These are phyloP conservation scores for Carex scoparia DNA, from an alignment of 176 grass and related monocot genomes.

Conservation along the genomic window DNA sequence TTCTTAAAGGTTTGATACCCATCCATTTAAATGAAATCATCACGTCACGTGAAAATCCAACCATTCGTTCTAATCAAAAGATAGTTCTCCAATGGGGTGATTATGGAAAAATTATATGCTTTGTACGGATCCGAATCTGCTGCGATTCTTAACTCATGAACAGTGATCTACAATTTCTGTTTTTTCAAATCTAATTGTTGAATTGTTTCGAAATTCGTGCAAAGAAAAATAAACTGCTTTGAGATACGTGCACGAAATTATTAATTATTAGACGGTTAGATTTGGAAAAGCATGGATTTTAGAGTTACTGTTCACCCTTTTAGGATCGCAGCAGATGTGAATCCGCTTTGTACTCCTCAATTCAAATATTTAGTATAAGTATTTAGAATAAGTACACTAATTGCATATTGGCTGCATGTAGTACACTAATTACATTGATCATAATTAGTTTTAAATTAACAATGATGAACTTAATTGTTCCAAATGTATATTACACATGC, in stretches of 20 bases:
- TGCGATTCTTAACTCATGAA: too few relatives aligned
- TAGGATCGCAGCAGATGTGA: too few relatives aligned
- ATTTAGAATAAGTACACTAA: too few relatives aligned
- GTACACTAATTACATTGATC: not conserved
- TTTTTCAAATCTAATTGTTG: too few relatives aligned
- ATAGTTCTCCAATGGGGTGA: not conserved
- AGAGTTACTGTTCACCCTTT: too few relatives aligned
- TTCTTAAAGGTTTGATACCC: conserved; percentile 10
- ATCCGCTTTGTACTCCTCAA: not conserved
- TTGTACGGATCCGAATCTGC: not conserved
- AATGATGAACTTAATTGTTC: not conserved
- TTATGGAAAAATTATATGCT: not conserved
- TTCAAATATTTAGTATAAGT: not conserved
- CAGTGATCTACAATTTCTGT: too few relatives aligned
- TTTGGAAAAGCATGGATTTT: too few relatives aligned
- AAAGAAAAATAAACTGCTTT: too few relatives aligned
- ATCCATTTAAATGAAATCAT: not conserved
- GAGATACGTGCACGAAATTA: too few relatives aligned
- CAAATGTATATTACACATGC: not conserved
- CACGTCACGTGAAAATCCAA: not conserved
- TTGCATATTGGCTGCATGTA: too few relatives aligned
- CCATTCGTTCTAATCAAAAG: not conserved
- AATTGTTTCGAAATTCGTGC: too few relatives aligned
- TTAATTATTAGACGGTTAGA: too few relatives aligned
- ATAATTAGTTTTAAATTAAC: not conserved